These are phyloP conservation scores for Aspergillus clavatus DNA, from an alignment of 2,329 filamentous ascomycete genomes.

Conservation along the genomic window DNA sequence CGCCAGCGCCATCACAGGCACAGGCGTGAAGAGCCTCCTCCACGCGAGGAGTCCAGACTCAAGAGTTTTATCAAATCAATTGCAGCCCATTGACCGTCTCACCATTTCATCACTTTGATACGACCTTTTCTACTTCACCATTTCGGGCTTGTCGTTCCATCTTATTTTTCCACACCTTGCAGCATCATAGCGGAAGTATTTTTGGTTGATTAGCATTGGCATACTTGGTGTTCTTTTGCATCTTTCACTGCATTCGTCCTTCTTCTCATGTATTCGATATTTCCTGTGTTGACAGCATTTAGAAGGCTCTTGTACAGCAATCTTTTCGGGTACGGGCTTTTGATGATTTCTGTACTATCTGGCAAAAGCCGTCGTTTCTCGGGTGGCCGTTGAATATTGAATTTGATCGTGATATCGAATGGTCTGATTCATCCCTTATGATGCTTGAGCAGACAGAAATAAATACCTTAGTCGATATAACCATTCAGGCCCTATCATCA, in stretches of 20 bases:
- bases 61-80: slow-evolving; percentile 30
- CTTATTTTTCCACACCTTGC: neutral
- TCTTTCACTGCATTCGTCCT: neutral
- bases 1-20: slow-evolving; percentile 26
- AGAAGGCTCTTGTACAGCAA: neutral
- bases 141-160: slow-evolving; percentile 12
- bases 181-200: neutral
- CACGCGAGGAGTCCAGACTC: slow-evolving; percentile 25
- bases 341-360: too few species aligned
- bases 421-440: too few species aligned
- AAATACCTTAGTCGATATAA: too few species aligned
- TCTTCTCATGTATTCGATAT: neutral
- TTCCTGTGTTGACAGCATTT: neutral
- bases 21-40: slow-evolving; percentile 25
- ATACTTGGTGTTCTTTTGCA: neutral
- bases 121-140: slow-evolving; percentile 5
- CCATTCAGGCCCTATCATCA: too few species aligned
- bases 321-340: neutral
- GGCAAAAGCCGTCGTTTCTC: too few species aligned
- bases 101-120: neutral
- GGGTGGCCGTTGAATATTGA: too few species aligned
- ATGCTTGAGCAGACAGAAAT: too few species aligned
- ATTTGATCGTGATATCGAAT: too few species aligned
- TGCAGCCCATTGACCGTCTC: slow-evolving; percentile 21
- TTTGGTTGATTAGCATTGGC: neutral